A percentile compares a stretch with the other conserved stretches of the same genome.
Conservation (phyloP, 1,284 basidiomycete species). For the Heterobasidion parviporum region DNA sequence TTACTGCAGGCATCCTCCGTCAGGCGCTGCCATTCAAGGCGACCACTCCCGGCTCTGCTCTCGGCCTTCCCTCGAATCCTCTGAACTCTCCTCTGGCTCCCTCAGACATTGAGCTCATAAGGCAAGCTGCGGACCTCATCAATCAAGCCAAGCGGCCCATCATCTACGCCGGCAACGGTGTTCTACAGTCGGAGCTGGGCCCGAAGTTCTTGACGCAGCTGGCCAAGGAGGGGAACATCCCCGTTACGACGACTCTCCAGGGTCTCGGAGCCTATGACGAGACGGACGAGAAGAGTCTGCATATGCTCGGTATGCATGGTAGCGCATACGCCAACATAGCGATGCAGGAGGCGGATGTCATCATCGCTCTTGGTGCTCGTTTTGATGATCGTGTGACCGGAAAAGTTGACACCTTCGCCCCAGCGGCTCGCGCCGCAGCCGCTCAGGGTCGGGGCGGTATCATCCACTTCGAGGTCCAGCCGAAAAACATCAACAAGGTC, state of each 20-base stretch:
- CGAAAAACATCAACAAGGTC: constrained; percentile 99
- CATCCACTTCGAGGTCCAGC: constrained; percentile 98
- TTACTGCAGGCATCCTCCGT: constrained; percentile 88
- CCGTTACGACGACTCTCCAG: constrained; percentile 94
- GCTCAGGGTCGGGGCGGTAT: constrained; percentile 86
- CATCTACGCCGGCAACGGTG: constrained; percentile 92
- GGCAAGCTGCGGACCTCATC: constrained; percentile 84
- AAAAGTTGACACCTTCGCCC: constrained; percentile 85
- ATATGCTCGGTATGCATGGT: constrained; percentile 99
- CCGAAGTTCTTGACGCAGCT: constrained; percentile 81
- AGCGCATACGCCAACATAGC: constrained; percentile 96
- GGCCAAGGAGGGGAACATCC: constrained; percentile 83
- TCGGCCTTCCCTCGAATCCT: constrained; percentile 74
- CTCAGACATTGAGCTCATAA: constrained; percentile 59
- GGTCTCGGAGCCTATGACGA: constrained; percentile 96
- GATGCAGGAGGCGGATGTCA: constrained; percentile 95
- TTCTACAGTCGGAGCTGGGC: constrained; percentile 78
- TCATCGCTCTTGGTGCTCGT: constrained; percentile 92
- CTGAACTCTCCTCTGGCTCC: constrained; percentile 33
- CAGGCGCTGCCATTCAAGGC: constrained; percentile 83
- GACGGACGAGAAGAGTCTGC: constrained; percentile 77
- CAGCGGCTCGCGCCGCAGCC: constrained; percentile 84
- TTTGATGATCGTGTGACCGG: constrained; percentile 99
- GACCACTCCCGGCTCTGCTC: constrained; percentile 78
- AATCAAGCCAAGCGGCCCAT: constrained; percentile 88